A percentile compares a stretch with the other conserved stretches of the same genome.
Evolutionary conservation across 2,329 filamentous ascomycete genomes (phyloP).

Genomic region (Aspergillus ibericus): DNA sequence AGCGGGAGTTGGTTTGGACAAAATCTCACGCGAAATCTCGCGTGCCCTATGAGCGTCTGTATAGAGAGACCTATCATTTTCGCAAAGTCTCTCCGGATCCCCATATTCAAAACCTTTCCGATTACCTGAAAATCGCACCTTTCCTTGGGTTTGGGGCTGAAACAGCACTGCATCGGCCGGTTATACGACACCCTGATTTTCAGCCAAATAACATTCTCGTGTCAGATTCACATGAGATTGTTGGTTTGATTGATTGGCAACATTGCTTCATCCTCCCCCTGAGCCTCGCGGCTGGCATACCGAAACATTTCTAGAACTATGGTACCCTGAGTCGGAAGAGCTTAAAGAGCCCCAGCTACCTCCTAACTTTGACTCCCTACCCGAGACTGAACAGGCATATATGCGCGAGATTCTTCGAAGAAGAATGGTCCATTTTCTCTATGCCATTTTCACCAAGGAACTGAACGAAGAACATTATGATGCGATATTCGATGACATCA

Average conservation of each 20-base stretch:
- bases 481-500: conserved; percentile 14
- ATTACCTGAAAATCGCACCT: conserved; percentile 15
- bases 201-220: conserved; percentile 34
- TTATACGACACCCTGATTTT: conserved; percentile 28
- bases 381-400: background rate
- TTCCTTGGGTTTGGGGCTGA: conserved; percentile 12
- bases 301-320: conserved; percentile 43
- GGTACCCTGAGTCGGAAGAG: conserved; percentile 21
- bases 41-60: conserved; percentile 18
- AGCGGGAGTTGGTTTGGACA: conserved; percentile 20
- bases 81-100: conserved; percentile 12
- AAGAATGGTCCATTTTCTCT: conserved; percentile 23
- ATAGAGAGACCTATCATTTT: conserved; percentile 17
- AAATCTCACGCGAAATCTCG: conserved; percentile 16
- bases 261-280: conserved; percentile 38
- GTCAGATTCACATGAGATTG: conserved; percentile 31
- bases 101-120: conserved; percentile 16
- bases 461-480: conserved; percentile 20
- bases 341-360: conserved; percentile 16
- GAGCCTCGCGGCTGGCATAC: conserved; percentile 40
- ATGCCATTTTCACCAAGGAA: conserved; percentile 17
- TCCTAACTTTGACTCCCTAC: conserved; percentile 14
- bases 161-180: conserved; percentile 13
- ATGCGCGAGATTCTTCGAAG: conserved; percentile 13
- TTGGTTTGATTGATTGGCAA: conserved; percentile 46